phyloP scores from a whole-genome alignment of 2,329 filamentous ascomycete genomes.

The Talaromyces sp. region DNA sequence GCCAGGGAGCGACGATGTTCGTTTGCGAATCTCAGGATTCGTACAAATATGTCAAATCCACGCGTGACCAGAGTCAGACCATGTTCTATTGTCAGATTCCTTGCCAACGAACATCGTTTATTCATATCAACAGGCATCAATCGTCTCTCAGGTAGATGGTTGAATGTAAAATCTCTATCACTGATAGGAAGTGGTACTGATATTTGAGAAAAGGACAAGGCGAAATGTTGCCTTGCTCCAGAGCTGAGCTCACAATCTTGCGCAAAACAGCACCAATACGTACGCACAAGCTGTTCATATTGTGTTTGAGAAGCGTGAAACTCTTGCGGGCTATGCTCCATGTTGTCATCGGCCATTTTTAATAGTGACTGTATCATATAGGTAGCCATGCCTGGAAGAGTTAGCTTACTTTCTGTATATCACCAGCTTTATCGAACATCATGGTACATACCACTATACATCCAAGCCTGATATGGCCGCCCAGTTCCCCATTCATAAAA shows the following conservation, averaged over 20 bases:
- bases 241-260: slow-evolving; percentile 43
- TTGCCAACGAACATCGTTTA: slow-evolving; percentile 20
- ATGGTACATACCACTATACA: slow-evolving; percentile 38
- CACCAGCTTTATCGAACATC: background rate
- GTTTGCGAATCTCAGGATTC: slow-evolving; percentile 40
- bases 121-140: slow-evolving; percentile 36
- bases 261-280: slow-evolving; percentile 43
- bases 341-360: slow-evolving; percentile 41
- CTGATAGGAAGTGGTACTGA: slow-evolving; percentile 40
- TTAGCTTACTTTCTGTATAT: slow-evolving; percentile 1
- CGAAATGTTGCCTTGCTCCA: slow-evolving; percentile 40
- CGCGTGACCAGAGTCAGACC: slow-evolving; percentile 40
- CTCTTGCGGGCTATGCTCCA: slow-evolving; percentile 39
- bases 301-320: slow-evolving; percentile 37
- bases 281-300: slow-evolving; percentile 42
- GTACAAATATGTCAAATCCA: slow-evolving; percentile 42
- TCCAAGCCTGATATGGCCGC: slow-evolving; percentile 42
- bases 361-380: slow-evolving; percentile 44
- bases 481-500: slow-evolving; percentile 43
- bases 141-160: slow-evolving; percentile 23
- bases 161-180: slow-evolving; percentile 41
- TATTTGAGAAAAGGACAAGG: slow-evolving; percentile 40
- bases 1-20: slow-evolving; percentile 36
- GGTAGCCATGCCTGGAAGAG: slow-evolving; percentile 37
- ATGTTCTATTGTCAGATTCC: slow-evolving; percentile 34